Percentiles rank a stretch among this genome's conserved stretches.
Evolutionary conservation across 2,329 filamentous ascomycete species (phyloP).

Genomic region (Apiospora hydei): DNA sequence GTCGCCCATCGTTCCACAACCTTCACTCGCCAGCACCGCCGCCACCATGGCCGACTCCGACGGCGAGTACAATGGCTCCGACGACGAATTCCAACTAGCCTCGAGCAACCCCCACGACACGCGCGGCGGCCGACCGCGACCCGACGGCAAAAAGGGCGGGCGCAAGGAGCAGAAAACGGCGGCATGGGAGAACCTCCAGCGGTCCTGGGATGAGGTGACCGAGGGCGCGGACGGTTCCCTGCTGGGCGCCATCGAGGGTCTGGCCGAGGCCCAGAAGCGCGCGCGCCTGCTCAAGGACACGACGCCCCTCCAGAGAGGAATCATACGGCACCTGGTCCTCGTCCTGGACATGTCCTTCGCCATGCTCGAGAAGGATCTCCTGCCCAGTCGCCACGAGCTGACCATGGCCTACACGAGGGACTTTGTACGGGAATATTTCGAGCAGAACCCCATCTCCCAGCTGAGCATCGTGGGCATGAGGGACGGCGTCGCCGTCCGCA

Average conservation of each 20-base stretch:
- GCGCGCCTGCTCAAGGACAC: constrained; percentile 86
- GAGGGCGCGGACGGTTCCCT: constrained; percentile 83
- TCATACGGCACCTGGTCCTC: constrained; percentile 94
- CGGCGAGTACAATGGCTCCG: constrained; percentile 72
- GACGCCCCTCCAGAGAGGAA: constrained; percentile 92
- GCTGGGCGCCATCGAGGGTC: constrained; percentile 72
- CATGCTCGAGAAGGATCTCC: constrained; percentile 94
- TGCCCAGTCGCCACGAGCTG: constrained; percentile 85
- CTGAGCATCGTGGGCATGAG: constrained; percentile 92
- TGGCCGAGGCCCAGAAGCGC: constrained; percentile 84
- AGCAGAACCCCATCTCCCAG: constrained; percentile 98
- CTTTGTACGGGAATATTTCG: constrained; percentile 94
- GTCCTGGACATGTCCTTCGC: constrained; percentile 91
- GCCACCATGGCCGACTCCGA: constrained; percentile 76
- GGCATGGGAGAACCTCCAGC: constrained; percentile 71
- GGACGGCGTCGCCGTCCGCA: constrained; percentile 84
- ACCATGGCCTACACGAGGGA: constrained; percentile 83
- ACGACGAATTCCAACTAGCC: constrained; percentile 65
- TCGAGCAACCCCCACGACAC: constrained; percentile 41
- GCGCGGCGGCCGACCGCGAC: constrained; percentile 34
- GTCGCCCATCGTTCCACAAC: constrained; percentile 1
- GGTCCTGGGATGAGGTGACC: constrained; percentile 76
- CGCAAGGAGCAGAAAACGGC: constrained; percentile 49
- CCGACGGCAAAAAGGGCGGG: constrained; percentile 43
- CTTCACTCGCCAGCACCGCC: constrained; percentile 10